Evolutionary conservation across 2,329 filamentous ascomycete genomes (phyloP).

Genomic region (Chaetomium sp.): DNA sequence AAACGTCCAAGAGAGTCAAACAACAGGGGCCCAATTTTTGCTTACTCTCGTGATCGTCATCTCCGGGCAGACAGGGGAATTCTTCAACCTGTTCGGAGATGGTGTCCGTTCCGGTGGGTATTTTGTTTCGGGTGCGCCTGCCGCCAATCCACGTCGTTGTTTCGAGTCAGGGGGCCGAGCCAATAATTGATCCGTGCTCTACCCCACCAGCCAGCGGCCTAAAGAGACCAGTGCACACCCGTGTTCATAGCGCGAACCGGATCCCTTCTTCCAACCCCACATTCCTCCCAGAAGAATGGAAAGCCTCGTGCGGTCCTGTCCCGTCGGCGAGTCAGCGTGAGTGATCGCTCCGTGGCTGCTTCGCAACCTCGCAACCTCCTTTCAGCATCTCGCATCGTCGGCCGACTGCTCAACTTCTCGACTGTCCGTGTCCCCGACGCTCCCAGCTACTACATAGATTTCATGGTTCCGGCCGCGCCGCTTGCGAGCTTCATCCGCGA

Average conservation of each 20-base stretch:
- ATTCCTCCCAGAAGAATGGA: conserved; percentile 6
- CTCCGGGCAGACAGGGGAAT: neutral
- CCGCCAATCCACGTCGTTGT: neutral
- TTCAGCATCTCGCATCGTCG: neutral
- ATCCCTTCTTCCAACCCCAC: conserved; percentile 14
- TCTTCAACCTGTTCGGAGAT: neutral
- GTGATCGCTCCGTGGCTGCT: conserved; percentile 2
- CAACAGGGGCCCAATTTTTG: neutral
- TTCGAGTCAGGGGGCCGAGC: neutral
- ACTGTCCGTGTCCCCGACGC: neutral
- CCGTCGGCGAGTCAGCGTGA: neutral
- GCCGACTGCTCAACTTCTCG: neutral
- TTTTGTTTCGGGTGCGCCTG: neutral
- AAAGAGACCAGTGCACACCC: neutral
- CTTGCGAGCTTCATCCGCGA: conserved; percentile 6
- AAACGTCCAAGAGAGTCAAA: neutral
- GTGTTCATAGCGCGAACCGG: neutral
- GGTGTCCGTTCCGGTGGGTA: neutral
- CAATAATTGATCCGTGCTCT: conserved; percentile 16
- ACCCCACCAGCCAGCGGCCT: conserved; percentile 3
- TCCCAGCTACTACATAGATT: neutral
- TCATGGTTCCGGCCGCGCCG: neutral
- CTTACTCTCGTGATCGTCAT: neutral
- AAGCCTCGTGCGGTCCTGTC: conserved; percentile 16
- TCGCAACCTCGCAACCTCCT: neutral